Base-by-base conservation (phyloP, 768 basidiomycete genomes). In the Russula dissimulans region DNA sequence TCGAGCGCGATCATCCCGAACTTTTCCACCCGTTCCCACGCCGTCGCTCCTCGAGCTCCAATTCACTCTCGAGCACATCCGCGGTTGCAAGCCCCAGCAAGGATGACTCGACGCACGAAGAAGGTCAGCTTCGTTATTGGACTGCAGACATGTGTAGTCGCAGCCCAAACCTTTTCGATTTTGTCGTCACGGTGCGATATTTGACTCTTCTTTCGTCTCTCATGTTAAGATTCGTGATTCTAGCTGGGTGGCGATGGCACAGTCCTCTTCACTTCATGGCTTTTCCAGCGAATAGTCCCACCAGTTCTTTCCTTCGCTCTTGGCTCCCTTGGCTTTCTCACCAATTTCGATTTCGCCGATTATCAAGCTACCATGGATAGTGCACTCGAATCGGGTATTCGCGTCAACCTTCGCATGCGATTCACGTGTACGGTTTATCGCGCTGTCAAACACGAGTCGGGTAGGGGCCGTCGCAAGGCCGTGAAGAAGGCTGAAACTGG, bases 381-480 rank as follows among this genome's bases (percentile, higher is more conserved):
- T 68, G 86, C 83, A 43, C 84, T 97, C 60, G 93, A 97, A 68
- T 81, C 85, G 11, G 97, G 97, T 34, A 95, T 99, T 64, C 87
- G 95, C 9, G 95, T 98, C 57, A 99, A 99, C 71, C 78, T 99
- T 14, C 88, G 97, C 51, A 99, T 99, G 97, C 86, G 97, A 32
- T 99, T 99, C 73, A 98, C 95, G 8, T 98, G 97, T 73, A 98
- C 97, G 5, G 91, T 99, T 12, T 99, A 95, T 71, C 89, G 97
- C 43, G 89, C 94, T 5, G 84, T 97, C 45, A 79, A 83, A 29
- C 81, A 83, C 14, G 89, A 88, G 68, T 80, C 56, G 5, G 80
- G 82, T 26, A 83, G 78, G 67, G 75, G 78, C 49, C 69, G 67
- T 34, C 79, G 84, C 29, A 87, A 89, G 61, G 97, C 95, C 0